These are phyloP conservation scores for Sporisorium iseilematis-ciliati DNA, from an alignment of 1,284 basidiomycete genomes.

Conservation along the genomic window DNA sequence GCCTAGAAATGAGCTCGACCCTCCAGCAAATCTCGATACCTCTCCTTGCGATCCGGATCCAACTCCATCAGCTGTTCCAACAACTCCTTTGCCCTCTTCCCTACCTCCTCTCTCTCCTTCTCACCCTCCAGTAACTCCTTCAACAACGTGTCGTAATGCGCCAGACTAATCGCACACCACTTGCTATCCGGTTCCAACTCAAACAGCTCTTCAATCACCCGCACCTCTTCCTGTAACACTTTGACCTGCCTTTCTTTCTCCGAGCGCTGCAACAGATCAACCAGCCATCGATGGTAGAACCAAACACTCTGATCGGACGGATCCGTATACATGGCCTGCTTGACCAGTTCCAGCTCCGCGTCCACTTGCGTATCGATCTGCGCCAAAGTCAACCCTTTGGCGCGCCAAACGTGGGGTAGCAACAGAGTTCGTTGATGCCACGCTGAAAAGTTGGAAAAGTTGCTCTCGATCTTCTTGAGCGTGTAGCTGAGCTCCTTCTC, in stretches of 20 bases:
- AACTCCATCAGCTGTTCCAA: slow-evolving; percentile 41
- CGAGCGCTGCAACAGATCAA: slow-evolving; percentile 73
- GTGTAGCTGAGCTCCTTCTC: slow-evolving; percentile 72
- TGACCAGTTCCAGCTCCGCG: slow-evolving; percentile 90
- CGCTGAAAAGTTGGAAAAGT: slow-evolving; percentile 97
- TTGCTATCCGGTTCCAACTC: slow-evolving; percentile 92
- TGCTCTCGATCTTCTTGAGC: slow-evolving; percentile 88
- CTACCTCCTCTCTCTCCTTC: not conserved
- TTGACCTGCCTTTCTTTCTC: not conserved
- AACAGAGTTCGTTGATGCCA: slow-evolving; percentile 97
- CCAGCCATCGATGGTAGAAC: slow-evolving; percentile 97
- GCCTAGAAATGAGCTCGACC: slow-evolving; percentile 34
- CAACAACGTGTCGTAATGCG: slow-evolving; percentile 47
- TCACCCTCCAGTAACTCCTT: not conserved
- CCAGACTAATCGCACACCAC: slow-evolving; percentile 73
- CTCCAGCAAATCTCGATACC: slow-evolving; percentile 58
- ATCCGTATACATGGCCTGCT: slow-evolving; percentile 95
- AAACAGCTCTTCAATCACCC: slow-evolving; percentile 84
- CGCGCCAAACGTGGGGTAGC: slow-evolving; percentile 78
- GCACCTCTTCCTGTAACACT: slow-evolving; percentile 77
- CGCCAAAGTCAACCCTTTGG: slow-evolving; percentile 68
- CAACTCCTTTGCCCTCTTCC: slow-evolving; percentile 15
- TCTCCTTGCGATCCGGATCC: slow-evolving; percentile 55
- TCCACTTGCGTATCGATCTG: slow-evolving; percentile 23
- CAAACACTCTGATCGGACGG: slow-evolving; percentile 96